Evolutionary conservation across 1,284 basidiomycete genomes (phyloP), one percentile per base, ranked within the genome.

Genomic region (Ceratorhiza oryzae-sativae): DNA sequence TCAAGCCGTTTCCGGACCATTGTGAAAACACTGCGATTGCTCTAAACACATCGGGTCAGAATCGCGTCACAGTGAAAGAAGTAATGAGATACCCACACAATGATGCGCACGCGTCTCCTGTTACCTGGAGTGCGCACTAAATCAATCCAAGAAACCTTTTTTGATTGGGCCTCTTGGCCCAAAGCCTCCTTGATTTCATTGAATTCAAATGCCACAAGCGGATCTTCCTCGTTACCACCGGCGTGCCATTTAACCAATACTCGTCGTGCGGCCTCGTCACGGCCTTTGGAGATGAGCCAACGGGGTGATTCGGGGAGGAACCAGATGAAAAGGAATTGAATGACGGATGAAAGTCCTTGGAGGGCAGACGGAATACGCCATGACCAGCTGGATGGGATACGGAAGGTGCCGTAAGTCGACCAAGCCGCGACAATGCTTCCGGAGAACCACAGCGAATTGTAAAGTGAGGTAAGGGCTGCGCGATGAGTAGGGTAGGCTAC

Each of bases 131-230:
- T 80, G 25, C 58, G 56, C 75, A 81, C 76, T 53, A 81, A 76
- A 15, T 77, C 67, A 13, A 60, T 6, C 75, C 75, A 80, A n/a
- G 70, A 73, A 27, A 73, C 65, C 2, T 53, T 34, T 18, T 76
- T 76, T 49, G 76, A 73, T 27, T 77, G 73, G 49, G 77, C 71
- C 73, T 82, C 81, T 42, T 79, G 60, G 6, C 75, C 76, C 51
- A 83, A 71, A 2, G 79, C 81, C 49, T 78, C 77, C 75, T 79
- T 78, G 78, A 83, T 83, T 75, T 83, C 82, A 32, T 78, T 73
- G 39, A 76, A 75, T 74, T 83, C 82, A 74, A 79, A 80, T 9
- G 76, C 72, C 30, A 82, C 77, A n/a, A 83, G 75, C 0, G 79
- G 78, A 74, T 83, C 82, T 53, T 78, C 55, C 30, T 71, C 71